A percentile compares a stretch with the other conserved stretches of the same genome.
These are phyloP conservation scores for Trifolium fragiferum DNA, from an alignment of 306 rosid species.

Conservation along the genomic window DNA sequence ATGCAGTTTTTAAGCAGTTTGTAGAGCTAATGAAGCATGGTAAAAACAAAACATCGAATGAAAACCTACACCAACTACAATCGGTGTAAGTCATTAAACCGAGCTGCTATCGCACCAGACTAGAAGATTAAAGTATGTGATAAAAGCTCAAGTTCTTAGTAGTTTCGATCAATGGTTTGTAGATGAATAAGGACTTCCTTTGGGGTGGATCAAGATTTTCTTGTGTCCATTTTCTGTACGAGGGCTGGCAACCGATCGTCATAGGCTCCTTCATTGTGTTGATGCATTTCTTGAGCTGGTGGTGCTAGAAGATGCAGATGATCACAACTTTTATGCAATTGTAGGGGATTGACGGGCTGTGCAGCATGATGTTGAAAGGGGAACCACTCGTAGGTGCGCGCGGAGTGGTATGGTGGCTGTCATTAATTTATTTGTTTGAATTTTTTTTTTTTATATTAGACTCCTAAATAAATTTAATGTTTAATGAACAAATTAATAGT, in stretches of 20 bases:
- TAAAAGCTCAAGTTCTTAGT: neutral
- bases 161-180: constrained; percentile 26
- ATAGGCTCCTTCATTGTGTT: too few relatives aligned
- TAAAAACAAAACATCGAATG: constrained; percentile 35
- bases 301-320: too few relatives aligned
- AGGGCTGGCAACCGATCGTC: constrained; percentile 10
- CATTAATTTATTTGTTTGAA: too few relatives aligned
- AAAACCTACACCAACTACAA: constrained; percentile 37
- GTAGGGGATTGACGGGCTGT: too few relatives aligned
- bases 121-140: constrained; percentile 20
- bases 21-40: constrained; percentile 71
- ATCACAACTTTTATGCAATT: too few relatives aligned
- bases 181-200: constrained; percentile 31
- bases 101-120: constrained; percentile 2
- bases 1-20: constrained; percentile 80
- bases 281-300: too few relatives aligned
- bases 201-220: neutral
- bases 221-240: constrained; percentile 5
- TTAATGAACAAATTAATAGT: too few relatives aligned
- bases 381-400: too few relatives aligned
- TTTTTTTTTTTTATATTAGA: too few relatives aligned
- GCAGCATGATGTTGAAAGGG: too few relatives aligned
- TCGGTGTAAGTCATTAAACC: constrained; percentile 20
- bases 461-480: too few relatives aligned
- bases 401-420: too few relatives aligned